phyloP scores from a whole-genome alignment of 2,329 filamentous ascomycete species.

The Alternaria triticimaculans region DNA sequence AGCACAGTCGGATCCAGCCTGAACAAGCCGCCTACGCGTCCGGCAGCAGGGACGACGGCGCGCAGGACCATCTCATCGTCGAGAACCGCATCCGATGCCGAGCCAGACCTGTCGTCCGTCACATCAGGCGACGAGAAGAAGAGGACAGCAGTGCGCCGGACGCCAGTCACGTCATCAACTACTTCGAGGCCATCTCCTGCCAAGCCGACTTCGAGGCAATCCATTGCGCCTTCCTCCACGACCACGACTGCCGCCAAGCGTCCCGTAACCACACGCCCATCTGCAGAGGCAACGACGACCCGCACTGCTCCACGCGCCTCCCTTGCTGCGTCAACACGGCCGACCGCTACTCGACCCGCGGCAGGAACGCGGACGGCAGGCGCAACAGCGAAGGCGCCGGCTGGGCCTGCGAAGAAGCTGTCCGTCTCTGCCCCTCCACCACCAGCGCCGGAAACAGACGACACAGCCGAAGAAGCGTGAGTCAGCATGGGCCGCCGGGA shows the following conservation, averaged over 20 bases:
- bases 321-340: conserved; percentile 31
- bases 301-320: conserved; percentile 40
- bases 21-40: conserved; percentile 48
- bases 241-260: conserved; percentile 33
- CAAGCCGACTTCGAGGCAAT: conserved; percentile 10
- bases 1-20: conserved; percentile 37
- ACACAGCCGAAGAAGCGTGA: conserved; percentile 15
- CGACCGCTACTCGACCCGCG: conserved; percentile 32
- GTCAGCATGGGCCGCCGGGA: neutral
- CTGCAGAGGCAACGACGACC: conserved; percentile 28
- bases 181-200: conserved; percentile 11
- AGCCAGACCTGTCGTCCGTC: conserved; percentile 43
- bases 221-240: conserved; percentile 27
- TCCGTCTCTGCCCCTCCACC: conserved; percentile 26
- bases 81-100: conserved; percentile 35
- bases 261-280: conserved; percentile 35
- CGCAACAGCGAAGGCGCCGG: conserved; percentile 27
- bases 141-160: conserved; percentile 38
- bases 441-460: conserved; percentile 11
- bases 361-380: conserved; percentile 27
- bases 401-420: conserved; percentile 40
- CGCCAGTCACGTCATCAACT: conserved; percentile 26
- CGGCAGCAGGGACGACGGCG: conserved; percentile 31
- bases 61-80: conserved; percentile 31
- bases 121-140: conserved; percentile 48